phyloP scores from a whole-genome alignment of 768 basidiomycete genomes.

The Asterophora parasitica region DNA sequence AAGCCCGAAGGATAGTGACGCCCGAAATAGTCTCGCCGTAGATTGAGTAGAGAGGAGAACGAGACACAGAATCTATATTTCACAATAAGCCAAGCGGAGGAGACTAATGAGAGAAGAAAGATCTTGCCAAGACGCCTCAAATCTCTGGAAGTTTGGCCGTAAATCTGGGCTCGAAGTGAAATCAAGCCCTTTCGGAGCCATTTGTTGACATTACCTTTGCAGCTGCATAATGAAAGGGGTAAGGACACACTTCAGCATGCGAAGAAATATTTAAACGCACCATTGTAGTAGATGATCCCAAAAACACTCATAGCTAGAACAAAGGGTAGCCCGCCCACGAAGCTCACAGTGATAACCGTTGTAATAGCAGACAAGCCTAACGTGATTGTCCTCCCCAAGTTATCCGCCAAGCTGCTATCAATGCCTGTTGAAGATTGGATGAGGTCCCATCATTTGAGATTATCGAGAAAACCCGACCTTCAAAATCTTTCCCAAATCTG shows the following conservation, averaged over 20 bases:
- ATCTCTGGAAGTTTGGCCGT: conserved; percentile 81
- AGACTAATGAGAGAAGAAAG: not conserved
- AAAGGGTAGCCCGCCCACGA: conserved; percentile 78
- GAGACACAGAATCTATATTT: conserved; percentile 29
- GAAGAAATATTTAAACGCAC: conserved; percentile 32
- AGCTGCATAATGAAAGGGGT: conserved; percentile 19
- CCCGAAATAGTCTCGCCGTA: conserved; percentile 43
- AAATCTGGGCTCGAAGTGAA: conserved; percentile 24
- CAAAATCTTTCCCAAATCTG: conserved; percentile 87
- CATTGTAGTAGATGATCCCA: conserved; percentile 64
- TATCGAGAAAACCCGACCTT: conserved; percentile 40
- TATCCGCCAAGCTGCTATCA: conserved; percentile 78
- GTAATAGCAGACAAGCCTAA: conserved; percentile 67
- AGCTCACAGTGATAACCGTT: conserved; percentile 68
- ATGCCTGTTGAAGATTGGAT: conserved; percentile 46
- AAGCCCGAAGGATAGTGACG: conserved; percentile 61
- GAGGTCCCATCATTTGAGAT: too few relatives aligned
- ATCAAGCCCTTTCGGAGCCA: not conserved
- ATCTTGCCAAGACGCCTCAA: conserved; percentile 69
- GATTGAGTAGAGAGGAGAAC: conserved; percentile 39
- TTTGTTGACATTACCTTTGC: conserved; percentile 28
- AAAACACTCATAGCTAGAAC: conserved; percentile 53
- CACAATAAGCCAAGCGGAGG: not conserved
- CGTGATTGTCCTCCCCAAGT: conserved; percentile 76
- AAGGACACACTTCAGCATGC: not conserved